Conservation (phyloP, 2,329 filamentous ascomycete species). For the Aspergillus viridinutans region DNA sequence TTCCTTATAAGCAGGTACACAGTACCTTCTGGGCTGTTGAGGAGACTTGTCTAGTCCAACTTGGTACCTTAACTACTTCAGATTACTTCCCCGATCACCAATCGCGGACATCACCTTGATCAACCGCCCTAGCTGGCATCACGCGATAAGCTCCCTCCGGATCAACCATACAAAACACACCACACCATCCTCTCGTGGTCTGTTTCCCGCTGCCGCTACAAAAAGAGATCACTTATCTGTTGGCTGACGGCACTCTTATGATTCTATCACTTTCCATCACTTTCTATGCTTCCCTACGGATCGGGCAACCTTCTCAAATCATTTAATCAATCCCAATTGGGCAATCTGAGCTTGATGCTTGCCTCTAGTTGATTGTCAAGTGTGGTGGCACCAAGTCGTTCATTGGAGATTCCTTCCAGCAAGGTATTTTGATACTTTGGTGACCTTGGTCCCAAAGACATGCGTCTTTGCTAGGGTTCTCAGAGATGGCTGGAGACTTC, state of each 20-base stretch:
- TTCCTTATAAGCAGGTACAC: neutral
- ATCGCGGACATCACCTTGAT: neutral
- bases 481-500: no score
- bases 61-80: no score
- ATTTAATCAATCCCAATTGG: neutral
- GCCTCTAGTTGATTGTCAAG: no score
- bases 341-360: neutral
- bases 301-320: neutral
- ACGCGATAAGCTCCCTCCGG: neutral
- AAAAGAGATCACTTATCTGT: neutral
- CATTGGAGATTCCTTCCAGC: no score
- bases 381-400: no score
- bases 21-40: neutral
- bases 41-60: neutral
- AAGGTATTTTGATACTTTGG: no score
- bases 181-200: neutral
- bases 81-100: neutral
- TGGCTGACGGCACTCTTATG: neutral
- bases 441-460: no score
- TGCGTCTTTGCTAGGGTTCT: no score
- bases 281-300: neutral
- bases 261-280: neutral
- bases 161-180: neutral
- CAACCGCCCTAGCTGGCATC: neutral
- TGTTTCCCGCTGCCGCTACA: neutral